A percentile compares a stretch with the other conserved stretches of the same genome.
Evolutionary conservation across 305 asterid genomes (phyloP).

Genomic region (Rubia peregrina): DNA sequence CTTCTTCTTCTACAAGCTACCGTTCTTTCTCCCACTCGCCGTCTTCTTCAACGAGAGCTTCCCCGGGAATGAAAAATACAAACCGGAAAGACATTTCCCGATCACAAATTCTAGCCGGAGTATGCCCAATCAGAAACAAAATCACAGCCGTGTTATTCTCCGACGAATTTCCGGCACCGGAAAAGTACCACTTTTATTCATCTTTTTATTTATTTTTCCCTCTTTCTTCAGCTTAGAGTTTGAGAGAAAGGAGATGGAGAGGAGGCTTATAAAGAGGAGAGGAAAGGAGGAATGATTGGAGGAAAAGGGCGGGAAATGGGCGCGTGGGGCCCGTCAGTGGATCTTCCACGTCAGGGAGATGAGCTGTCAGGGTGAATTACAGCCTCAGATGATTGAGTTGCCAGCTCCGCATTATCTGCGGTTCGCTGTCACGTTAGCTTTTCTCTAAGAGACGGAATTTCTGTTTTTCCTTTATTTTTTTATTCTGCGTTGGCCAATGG

Average conservation of each 20-base stretch:
- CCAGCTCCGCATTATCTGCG: slow-evolving; percentile 39
- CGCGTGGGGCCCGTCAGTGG: neutral
- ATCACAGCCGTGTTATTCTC: neutral
- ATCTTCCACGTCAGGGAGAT: slow-evolving; percentile 24
- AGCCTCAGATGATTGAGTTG: slow-evolving; percentile 30
- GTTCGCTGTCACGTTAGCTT: slow-evolving; percentile 3
- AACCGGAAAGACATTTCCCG: slow-evolving; percentile 39
- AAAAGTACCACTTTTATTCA: neutral
- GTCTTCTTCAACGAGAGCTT: slow-evolving; percentile 45
- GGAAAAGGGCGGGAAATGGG: slow-evolving; percentile 10
- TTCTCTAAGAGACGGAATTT: neutral
- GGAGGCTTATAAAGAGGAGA: neutral
- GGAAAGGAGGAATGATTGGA: slow-evolving; percentile 29
- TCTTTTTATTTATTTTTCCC: neutral
- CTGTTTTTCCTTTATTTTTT: neutral
- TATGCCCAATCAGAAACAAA: neutral
- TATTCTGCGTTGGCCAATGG: slow-evolving; percentile 20
- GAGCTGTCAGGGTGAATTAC: slow-evolving; percentile 25
- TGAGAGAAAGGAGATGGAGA: neutral
- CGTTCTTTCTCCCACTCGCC: slow-evolving; percentile 71
- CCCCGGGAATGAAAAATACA: slow-evolving; percentile 44
- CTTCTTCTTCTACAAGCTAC: slow-evolving; percentile 23
- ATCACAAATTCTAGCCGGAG: neutral
- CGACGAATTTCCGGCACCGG: neutral
- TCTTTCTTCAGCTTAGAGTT: neutral